A percentile compares a stretch with the other conserved stretches of the same genome.
These are phyloP conservation scores for Hygrophorus pudorinus DNA, from an alignment of 768 basidiomycete species.

Conservation along the genomic window DNA sequence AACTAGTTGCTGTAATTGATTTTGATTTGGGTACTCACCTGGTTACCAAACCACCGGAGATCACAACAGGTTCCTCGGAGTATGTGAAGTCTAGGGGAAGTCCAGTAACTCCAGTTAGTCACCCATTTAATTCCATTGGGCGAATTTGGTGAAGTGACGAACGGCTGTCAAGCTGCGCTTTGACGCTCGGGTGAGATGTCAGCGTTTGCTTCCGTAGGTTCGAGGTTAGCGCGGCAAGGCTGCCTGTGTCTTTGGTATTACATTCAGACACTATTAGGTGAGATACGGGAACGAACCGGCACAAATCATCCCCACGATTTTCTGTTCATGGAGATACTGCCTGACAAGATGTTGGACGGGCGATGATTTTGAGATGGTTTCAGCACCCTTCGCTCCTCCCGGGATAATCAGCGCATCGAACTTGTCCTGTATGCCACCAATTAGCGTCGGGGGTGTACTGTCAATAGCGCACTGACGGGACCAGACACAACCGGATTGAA, in stretches of 20 bases:
- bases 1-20: neutral
- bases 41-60: conserved; percentile 67
- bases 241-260: conserved; percentile 32
- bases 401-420: conserved; percentile 69
- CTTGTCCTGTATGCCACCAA: conserved; percentile 34
- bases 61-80: conserved; percentile 61
- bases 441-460: neutral
- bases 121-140: neutral
- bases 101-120: no score
- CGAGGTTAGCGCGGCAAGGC: conserved; percentile 55
- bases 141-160: conserved; percentile 7
- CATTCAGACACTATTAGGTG: neutral
- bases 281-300: conserved; percentile 41
- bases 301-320: conserved; percentile 76
- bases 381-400: conserved; percentile 70
- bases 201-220: conserved; percentile 51
- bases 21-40: conserved; percentile 34
- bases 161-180: conserved; percentile 47
- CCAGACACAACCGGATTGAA: conserved; percentile 35
- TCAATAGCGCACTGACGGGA: conserved; percentile 29
- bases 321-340: conserved; percentile 41
- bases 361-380: conserved; percentile 51
- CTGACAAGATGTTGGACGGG: conserved; percentile 56
- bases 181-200: conserved; percentile 74
- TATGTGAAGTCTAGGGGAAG: conserved; percentile 56